Base-by-base conservation (phyloP, 2,329 filamentous ascomycete genomes). In the Trichophyton verrucosum region DNA sequence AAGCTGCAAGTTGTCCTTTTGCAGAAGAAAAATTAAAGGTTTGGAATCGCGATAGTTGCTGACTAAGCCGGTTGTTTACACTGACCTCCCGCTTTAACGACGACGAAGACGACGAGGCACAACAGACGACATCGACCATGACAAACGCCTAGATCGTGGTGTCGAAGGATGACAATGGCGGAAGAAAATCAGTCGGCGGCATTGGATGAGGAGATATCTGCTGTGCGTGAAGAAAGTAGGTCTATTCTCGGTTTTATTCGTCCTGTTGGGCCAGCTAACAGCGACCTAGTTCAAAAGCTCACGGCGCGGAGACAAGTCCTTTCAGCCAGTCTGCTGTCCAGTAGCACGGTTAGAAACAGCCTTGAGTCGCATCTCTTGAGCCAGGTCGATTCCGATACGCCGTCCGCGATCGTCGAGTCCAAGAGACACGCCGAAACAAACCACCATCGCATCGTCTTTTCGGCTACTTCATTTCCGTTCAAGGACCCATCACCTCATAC, bases 401-500 rank as follows among this genome's bases (percentile, higher is more conserved):
- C 71, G 7, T 70, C 72, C 1, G 66, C 75, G 2, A 65, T 72
- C 20, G 62, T 65, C 30, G 63, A 68, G 33, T 68, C 71, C 42
- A 68, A 64, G 17, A 68, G 67, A 46, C 74, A 76, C 63, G 63
- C 68, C 36, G 63, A 71, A 60, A 66, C 68, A 3, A 78, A 78
- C 60, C 69, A 75, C 64, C 70, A 78, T 66, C 75, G 75, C 38
- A 69, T 78, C 55, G 74, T 73, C 2, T 77, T 77, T 66, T 75
- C 75, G 4, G 69, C 73, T 9, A 78, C 76, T 0, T 68, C 74
- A 2, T 78, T 78, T 61, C 75, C 76, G 3, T 78, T 77, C 65
- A 72, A 69, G 58, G 76, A 78, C 58, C 76, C 76, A 2, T 72
- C 72, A 0, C 73, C 76, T 1, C 68, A 66, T 22, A 30, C 61